Percentiles rank a stretch among this genome's conserved stretches.
Evolutionary conservation across 768 basidiomycete genomes (phyloP).

Genomic region (Coprinellus micaceus): DNA sequence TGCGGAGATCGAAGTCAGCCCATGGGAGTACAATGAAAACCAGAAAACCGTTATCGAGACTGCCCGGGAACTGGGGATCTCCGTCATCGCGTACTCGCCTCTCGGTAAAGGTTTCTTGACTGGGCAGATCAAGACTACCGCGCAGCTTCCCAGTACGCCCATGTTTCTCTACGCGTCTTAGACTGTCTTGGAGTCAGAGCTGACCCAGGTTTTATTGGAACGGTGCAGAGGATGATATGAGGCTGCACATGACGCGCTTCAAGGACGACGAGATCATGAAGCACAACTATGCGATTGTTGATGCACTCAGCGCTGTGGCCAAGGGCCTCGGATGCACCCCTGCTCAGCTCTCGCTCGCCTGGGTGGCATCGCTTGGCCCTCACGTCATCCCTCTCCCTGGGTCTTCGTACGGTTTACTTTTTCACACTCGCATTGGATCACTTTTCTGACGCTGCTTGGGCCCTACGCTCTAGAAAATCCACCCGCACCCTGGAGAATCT

Average conservation of each 20-base stretch:
- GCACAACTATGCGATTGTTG: constrained; percentile 43
- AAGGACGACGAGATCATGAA: constrained; percentile 42
- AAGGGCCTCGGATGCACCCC: constrained; percentile 39
- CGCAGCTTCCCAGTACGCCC: constrained; percentile 25
- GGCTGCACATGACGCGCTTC: constrained; percentile 39
- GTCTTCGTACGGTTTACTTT: constrained; percentile 35
- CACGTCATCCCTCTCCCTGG: constrained; percentile 52
- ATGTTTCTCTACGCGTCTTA: too few relatives aligned
- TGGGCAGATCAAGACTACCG: constrained; percentile 40
- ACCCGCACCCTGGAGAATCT: constrained; percentile 43
- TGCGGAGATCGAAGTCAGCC: constrained; percentile 67
- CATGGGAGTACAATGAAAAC: constrained; percentile 54
- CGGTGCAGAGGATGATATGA: constrained; percentile 34
- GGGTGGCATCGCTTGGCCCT: constrained; percentile 36
- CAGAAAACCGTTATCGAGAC: constrained; percentile 53
- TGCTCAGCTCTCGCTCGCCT: constrained; percentile 41
- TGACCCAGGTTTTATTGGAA: neutral
- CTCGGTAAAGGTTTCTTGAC: constrained; percentile 53
- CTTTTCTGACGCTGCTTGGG: neutral
- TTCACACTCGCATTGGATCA: neutral
- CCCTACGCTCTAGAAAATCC: neutral
- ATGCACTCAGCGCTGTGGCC: constrained; percentile 37
- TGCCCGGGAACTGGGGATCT: constrained; percentile 51
- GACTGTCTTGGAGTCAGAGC: neutral
- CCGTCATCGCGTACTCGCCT: constrained; percentile 60